These are phyloP conservation scores for Chrysanthemum makinoi DNA, from an alignment of 129 eudicot species.

Conservation along the genomic window DNA sequence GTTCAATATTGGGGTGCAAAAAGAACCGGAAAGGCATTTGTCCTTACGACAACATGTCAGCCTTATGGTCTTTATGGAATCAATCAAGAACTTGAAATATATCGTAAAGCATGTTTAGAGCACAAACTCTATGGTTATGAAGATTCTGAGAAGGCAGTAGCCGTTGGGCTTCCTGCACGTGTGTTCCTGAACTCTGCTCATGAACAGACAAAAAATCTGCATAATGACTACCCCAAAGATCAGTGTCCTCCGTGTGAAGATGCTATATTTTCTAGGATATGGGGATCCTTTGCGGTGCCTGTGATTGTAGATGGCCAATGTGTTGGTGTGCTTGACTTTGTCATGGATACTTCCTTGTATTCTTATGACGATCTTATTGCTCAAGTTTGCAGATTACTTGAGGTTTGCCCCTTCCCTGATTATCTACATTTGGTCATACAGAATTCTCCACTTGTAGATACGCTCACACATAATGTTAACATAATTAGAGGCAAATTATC, in stretches of 20 bases:
- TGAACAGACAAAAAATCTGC: background rate
- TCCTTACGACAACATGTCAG: background rate
- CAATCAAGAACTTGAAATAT: conserved; percentile 2
- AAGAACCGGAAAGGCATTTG: background rate
- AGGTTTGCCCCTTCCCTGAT: background rate
- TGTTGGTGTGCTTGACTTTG: conserved; percentile 15
- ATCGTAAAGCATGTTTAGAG: background rate
- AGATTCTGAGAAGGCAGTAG: background rate
- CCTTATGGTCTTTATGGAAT: conserved; percentile 7
- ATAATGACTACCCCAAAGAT: background rate
- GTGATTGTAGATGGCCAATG: background rate
- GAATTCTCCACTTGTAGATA: too few species aligned
- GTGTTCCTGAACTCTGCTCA: background rate
- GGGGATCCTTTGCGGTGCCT: conserved; percentile 9
- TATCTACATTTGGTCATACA: background rate
- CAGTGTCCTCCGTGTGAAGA: conserved; percentile 14
- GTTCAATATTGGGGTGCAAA: conserved; percentile 8
- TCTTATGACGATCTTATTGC: conserved; percentile 4
- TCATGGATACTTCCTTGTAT: background rate
- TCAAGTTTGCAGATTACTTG: background rate
- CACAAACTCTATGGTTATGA: background rate
- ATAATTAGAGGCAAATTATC: too few species aligned
- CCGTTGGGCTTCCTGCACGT: background rate
- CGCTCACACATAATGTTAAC: too few species aligned
- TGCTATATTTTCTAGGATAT: background rate